Percentiles rank a stretch among this genome's conserved stretches.
Conservation (phyloP, 305 asterid species). For the Fraxinus dipetala region DNA sequence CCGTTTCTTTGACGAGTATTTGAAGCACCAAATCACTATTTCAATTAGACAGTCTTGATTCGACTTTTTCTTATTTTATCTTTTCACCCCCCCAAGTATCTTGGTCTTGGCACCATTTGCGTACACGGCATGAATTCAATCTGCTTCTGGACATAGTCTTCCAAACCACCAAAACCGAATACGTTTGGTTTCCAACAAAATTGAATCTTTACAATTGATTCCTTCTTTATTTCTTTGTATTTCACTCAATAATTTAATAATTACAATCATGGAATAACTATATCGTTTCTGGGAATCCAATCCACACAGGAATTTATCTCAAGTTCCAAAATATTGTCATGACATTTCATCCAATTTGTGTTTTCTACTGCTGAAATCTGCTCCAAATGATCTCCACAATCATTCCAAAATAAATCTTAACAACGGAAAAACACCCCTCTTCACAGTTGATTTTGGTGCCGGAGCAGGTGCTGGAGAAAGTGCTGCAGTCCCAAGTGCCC, state of each 20-base stretch:
- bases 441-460: neutral
- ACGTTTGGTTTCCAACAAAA: neutral
- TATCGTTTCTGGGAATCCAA: neutral
- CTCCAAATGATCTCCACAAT: conserved; percentile 1
- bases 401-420: neutral
- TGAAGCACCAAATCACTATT: too few species aligned
- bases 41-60: too few species aligned
- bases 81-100: neutral
- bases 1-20: too few species aligned
- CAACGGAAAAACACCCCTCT: conserved; percentile 9
- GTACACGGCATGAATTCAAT: neutral
- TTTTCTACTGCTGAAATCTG: neutral
- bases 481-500: conserved; percentile 41
- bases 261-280: neutral
- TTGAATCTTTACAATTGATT: neutral
- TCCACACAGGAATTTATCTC: neutral
- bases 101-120: neutral
- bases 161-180: neutral
- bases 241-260: neutral
- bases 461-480: conserved; percentile 20
- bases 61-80: neutral
- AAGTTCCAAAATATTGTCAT: neutral
- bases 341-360: neutral
- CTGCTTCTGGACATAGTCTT: neutral
- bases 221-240: neutral